These are phyloP conservation scores for Globisporangium recalcitrans DNA, from an alignment of 352 stramenopile species.

Conservation along the genomic window DNA sequence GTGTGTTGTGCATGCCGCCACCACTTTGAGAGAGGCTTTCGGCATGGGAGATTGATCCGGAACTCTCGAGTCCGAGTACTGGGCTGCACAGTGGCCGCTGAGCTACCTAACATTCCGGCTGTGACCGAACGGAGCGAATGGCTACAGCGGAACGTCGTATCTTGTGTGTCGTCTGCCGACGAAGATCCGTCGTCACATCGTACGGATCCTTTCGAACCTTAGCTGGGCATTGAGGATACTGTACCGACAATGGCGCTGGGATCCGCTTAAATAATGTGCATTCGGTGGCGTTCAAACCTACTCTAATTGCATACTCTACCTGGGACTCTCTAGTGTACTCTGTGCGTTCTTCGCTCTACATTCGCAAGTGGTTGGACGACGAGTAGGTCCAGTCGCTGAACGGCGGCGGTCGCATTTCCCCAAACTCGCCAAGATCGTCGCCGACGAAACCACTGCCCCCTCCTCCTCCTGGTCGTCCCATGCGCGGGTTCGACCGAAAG, in stretches of 20 bases:
- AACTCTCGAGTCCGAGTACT: not conserved
- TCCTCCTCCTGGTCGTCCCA: not conserved
- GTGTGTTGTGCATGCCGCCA: not conserved
- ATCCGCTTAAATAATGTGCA: not conserved
- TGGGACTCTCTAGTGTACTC: not conserved
- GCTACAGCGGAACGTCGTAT: not conserved
- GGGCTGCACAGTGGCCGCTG: not conserved
- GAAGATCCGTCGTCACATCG: not conserved
- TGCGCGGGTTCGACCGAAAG: slow-evolving; percentile 13
- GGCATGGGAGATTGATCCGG: not conserved
- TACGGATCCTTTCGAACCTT: not conserved
- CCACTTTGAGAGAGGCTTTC: not conserved
- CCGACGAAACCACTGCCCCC: not conserved
- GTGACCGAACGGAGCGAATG: not conserved
- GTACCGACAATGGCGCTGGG: not conserved
- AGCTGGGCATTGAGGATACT: not conserved
- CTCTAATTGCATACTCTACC: not conserved
- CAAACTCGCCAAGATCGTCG: slow-evolving; percentile 4
- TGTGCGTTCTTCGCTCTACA: no score
- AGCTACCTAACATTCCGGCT: not conserved
- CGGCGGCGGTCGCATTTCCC: not conserved
- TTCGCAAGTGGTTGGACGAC: slow-evolving; percentile 12
- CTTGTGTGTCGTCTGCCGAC: not conserved
- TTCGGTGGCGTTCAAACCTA: not conserved
- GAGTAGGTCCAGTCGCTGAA: slow-evolving; percentile 18